phyloP scores from a whole-genome alignment of 2,329 filamentous ascomycete genomes.

The Colletotrichum sp. region DNA sequence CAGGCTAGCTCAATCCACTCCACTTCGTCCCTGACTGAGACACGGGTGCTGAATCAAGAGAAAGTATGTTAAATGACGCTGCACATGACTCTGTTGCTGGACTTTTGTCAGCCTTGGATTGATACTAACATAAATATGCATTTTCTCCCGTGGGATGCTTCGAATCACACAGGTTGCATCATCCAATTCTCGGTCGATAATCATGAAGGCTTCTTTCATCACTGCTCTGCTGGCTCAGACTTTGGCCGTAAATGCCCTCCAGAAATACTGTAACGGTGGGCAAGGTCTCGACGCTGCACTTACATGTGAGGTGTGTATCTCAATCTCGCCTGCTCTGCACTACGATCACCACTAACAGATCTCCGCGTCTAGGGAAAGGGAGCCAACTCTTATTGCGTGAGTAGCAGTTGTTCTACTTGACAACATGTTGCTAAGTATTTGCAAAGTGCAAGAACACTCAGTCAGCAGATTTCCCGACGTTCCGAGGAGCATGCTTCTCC shows the following conservation, averaged over 20 bases:
- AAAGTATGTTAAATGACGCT: not conserved
- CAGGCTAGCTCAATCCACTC: not conserved
- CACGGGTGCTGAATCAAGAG: not conserved
- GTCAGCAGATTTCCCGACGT: not conserved
- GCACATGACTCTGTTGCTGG: not conserved
- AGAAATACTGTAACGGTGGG: not conserved
- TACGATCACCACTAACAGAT: not conserved
- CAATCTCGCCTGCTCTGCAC: not conserved
- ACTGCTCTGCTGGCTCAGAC: not conserved
- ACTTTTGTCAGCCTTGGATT: not conserved
- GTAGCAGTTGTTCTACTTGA: not conserved
- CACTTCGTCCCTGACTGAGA: not conserved
- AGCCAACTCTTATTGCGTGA: not conserved
- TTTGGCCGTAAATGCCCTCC: not conserved
- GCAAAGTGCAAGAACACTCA: not conserved
- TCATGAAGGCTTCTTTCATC: conserved; percentile 23
- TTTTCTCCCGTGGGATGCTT: not conserved
- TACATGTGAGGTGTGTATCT: not conserved
- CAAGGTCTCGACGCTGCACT: not conserved
- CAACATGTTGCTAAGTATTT: not conserved
- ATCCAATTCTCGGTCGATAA: not conserved
- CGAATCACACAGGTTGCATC: not conserved
- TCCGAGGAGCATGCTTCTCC: not conserved
- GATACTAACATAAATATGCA: not conserved
- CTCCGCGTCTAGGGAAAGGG: not conserved